These are phyloP conservation scores for Arxiozyma heterogenica DNA, from an alignment of 1,139 yeast species.

Conservation along the genomic window DNA sequence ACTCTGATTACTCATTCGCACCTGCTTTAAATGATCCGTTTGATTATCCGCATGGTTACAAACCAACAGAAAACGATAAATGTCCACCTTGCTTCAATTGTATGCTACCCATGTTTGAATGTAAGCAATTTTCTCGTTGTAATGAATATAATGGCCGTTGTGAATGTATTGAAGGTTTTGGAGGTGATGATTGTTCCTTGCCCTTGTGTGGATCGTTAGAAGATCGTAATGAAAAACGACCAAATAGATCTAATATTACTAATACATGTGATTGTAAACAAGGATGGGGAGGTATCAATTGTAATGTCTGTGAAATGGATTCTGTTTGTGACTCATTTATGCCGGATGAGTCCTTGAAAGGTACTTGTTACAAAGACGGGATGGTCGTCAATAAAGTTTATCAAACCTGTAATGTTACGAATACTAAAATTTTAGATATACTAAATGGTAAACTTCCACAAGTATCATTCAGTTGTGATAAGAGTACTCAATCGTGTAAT, in stretches of 20 bases:
- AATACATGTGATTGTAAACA: slow-evolving; percentile 57
- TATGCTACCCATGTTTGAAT: slow-evolving; percentile 79
- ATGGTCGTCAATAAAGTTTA: slow-evolving; percentile 69
- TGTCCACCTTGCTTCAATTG: slow-evolving; percentile 93
- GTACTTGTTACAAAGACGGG: slow-evolving; percentile 89
- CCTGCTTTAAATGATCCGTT: neutral
- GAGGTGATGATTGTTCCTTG: slow-evolving; percentile 83
- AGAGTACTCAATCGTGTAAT: slow-evolving; percentile 56
- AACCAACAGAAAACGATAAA: slow-evolving; percentile 15
- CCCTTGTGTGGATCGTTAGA: slow-evolving; percentile 82
- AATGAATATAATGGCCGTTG: slow-evolving; percentile 84
- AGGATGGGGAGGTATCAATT: slow-evolving; percentile 93
- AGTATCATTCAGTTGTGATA: slow-evolving; percentile 83
- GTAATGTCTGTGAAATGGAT: slow-evolving; percentile 72
- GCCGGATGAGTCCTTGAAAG: slow-evolving; percentile 70
- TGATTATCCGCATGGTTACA: neutral
- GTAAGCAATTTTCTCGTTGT: slow-evolving; percentile 83
- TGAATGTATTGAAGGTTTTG: slow-evolving; percentile 87
- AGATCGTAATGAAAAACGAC: slow-evolving; percentile 56
- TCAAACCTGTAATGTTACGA: slow-evolving; percentile 93
- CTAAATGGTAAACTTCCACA: slow-evolving; percentile 78
- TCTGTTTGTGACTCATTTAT: slow-evolving; percentile 72
- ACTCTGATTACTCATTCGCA: neutral
- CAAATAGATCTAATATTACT: slow-evolving; percentile 43
- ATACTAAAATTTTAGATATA: slow-evolving; percentile 71